A percentile compares a stretch with the other conserved stretches of the same genome.
Conservation (phyloP, 768 basidiomycete genomes). For the Dendrothele bispora region DNA sequence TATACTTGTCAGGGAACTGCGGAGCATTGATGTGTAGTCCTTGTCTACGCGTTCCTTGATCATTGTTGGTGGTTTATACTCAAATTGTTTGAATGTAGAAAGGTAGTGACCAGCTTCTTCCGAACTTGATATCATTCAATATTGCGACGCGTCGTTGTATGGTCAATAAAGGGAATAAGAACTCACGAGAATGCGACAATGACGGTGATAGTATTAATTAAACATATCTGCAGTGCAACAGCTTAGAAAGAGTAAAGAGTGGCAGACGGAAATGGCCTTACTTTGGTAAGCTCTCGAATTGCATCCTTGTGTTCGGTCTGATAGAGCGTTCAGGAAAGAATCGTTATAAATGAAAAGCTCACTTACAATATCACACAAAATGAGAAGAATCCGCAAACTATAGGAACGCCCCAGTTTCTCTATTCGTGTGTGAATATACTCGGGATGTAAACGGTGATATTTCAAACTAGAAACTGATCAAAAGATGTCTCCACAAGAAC, state of each 20-base stretch:
- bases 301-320: constrained; percentile 90
- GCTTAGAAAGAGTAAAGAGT: neutral
- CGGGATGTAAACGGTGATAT: constrained; percentile 96
- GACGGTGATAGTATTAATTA: constrained; percentile 92
- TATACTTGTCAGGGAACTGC: constrained; percentile 82
- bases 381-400: constrained; percentile 79
- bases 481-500: neutral
- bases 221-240: constrained; percentile 57
- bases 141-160: no score
- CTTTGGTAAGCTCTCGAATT: constrained; percentile 92
- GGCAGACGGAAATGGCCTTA: constrained; percentile 21
- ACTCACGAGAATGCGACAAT: constrained; percentile 89
- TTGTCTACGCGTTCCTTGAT: constrained; percentile 96
- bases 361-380: constrained; percentile 94
- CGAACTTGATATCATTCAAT: constrained; percentile 41
- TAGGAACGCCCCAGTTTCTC: constrained; percentile 82
- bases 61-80: constrained; percentile 88
- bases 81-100: constrained; percentile 88
- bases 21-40: constrained; percentile 79
- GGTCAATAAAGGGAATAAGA: neutral
- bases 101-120: constrained; percentile 95
- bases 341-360: neutral
- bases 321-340: no score
- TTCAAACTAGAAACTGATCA: constrained; percentile 56
- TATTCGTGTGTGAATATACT: constrained; percentile 92